A percentile compares a stretch with the other conserved stretches of the same genome.
phyloP scores from a whole-genome alignment of 768 basidiomycete species.

The Russula abietina region DNA sequence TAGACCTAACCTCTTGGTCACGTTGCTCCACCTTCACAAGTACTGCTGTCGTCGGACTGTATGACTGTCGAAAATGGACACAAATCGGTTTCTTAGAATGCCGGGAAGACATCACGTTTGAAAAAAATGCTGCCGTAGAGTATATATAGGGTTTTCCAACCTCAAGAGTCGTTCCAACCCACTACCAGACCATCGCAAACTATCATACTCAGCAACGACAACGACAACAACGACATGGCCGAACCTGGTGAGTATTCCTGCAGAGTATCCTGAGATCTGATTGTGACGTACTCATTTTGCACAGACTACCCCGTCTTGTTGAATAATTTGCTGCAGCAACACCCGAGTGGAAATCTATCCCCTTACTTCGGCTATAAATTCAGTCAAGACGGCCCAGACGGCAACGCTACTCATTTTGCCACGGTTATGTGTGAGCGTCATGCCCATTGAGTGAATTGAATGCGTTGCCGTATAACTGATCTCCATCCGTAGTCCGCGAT shows the following conservation, averaged over 20 bases:
- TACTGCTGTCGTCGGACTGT: conserved; percentile 9
- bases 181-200: background rate
- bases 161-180: background rate
- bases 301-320: background rate
- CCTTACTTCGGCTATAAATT: background rate
- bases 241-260: background rate
- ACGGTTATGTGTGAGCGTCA: background rate
- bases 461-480: background rate
- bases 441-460: background rate
- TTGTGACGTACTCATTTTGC: background rate
- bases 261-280: background rate
- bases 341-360: background rate
- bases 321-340: conserved; percentile 2
- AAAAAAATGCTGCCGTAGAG: background rate
- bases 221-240: background rate
- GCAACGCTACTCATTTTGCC: background rate
- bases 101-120: too few relatives aligned
- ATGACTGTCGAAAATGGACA: conserved; percentile 3
- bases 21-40: conserved; percentile 4
- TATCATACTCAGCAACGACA: background rate
- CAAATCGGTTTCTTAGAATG: background rate
- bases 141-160: conserved; percentile 10
- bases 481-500: background rate
- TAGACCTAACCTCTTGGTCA: conserved; percentile 4
- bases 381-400: background rate